Conservation (phyloP, 306 rosid species). For the Lotus japonicus region DNA sequence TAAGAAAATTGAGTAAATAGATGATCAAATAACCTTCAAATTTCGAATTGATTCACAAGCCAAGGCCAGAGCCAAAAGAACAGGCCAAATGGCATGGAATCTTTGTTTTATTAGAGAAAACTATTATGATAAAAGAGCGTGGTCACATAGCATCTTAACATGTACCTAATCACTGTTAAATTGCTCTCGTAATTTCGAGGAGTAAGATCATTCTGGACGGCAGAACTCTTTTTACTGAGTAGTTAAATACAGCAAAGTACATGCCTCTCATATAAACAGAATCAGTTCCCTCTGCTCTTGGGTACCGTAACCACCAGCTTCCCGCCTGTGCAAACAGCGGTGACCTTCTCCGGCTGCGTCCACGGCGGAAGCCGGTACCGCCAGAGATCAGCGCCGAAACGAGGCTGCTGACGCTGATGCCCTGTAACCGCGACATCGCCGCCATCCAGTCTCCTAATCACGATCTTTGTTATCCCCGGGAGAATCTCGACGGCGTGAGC, state of each 20-base stretch:
- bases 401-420: background rate
- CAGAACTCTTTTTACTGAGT: too few relatives aligned
- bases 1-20: too few relatives aligned
- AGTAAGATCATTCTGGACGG: too few relatives aligned
- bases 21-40: background rate
- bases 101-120: conserved; percentile 8
- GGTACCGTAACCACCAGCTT: conserved; percentile 57
- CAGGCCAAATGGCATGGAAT: background rate
- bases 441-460: conserved; percentile 29
- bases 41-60: background rate
- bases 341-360: conserved; percentile 42
- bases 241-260: background rate
- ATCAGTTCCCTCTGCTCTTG: conserved; percentile 24
- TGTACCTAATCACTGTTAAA: too few relatives aligned
- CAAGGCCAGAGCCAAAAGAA: background rate
- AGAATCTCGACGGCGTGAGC: conserved; percentile 40
- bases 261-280: background rate
- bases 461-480: conserved; percentile 44
- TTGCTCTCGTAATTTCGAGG: too few relatives aligned
- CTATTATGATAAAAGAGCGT: background rate
- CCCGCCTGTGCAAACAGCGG: conserved; percentile 32
- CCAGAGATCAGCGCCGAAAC: conserved; percentile 23
- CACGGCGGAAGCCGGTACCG: conserved; percentile 45
- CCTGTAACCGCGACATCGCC: conserved; percentile 13
- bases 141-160: too few relatives aligned